Conservation (phyloP, 2,329 filamentous ascomycete species). For the Xylaria polymorpha region DNA sequence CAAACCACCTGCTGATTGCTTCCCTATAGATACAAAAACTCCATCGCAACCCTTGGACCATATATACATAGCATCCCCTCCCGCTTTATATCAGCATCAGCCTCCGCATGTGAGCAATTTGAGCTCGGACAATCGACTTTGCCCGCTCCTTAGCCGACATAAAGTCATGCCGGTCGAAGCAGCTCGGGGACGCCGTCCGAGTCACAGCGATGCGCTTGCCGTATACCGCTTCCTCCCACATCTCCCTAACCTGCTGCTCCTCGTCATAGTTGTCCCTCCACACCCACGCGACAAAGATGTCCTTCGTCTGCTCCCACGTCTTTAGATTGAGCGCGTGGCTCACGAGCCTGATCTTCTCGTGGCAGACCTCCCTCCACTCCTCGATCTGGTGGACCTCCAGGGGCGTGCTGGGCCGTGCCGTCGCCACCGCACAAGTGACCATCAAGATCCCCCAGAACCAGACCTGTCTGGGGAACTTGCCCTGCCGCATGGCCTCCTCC, state of each 20-base stretch:
- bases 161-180: slow-evolving; percentile 40
- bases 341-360: slow-evolving; percentile 42
- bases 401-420: slow-evolving; percentile 38
- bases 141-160: slow-evolving; percentile 41
- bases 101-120: slow-evolving; percentile 37
- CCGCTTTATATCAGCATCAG: slow-evolving; percentile 36
- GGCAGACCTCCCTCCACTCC: slow-evolving; percentile 41
- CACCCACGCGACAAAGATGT: slow-evolving; percentile 38
- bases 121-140: slow-evolving; percentile 37
- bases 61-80: slow-evolving; percentile 11
- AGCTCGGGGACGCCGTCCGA: slow-evolving; percentile 38
- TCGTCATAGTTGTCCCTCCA: slow-evolving; percentile 42
- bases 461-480: slow-evolving; percentile 40
- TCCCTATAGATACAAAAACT: slow-evolving; percentile 24
- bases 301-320: slow-evolving; percentile 42
- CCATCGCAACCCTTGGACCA: neutral
- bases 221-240: slow-evolving; percentile 44
- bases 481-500: slow-evolving; percentile 40
- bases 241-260: slow-evolving; percentile 41
- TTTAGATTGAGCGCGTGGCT: slow-evolving; percentile 39
- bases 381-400: slow-evolving; percentile 43
- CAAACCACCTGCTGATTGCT: slow-evolving; percentile 23
- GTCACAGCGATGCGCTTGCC: slow-evolving; percentile 38
- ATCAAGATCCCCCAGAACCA: slow-evolving; percentile 45
- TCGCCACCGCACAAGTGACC: slow-evolving; percentile 42